Evolutionary conservation across 2,329 filamentous ascomycete genomes (phyloP), one percentile per base, ranked within the genome.

Genomic region (Botrytis cinerea): DNA sequence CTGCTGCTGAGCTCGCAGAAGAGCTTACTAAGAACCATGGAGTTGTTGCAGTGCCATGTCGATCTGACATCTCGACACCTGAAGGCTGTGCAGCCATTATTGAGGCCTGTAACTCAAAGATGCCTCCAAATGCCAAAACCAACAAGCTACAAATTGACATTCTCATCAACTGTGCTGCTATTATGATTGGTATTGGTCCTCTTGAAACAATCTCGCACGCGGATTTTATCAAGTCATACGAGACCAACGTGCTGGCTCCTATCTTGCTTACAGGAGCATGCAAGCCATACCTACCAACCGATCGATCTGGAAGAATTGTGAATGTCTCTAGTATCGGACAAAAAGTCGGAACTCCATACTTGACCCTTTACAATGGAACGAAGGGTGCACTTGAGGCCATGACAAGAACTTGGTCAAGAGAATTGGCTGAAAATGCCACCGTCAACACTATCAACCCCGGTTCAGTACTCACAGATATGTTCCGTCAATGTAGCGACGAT

Each of bases 121-220:
- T 69, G 67, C 63, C 73, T 9, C 60, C 38, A 1, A 68, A 72
- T 25, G 16, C 40, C 28, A 73, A 71, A 25, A 84, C 87, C 75
- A 84, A 88, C 79, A 79, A 82, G 74, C 87, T 93, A 80, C 88
- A 90, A 78, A 86, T 97, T 78, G 93, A 96, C 83, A 93, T 96
- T 74, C 85, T 97, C 73, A 85, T 97, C 84, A 95, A 97, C 87
- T 95, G 95, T 82, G 93, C 94, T 40, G 93, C 92, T 73, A 83
- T 89, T 20, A 84, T 88, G 57, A 83, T 88, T 61, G 94, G 94
- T 83, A 88, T 90, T 78, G 70, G 70, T 4, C 81, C 85, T 46
- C 82, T 92, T 32, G 86, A 88, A 68, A 86, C 91, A 48, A 87
- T 93, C 74, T 87, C 86, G 7, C 79, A 84, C 7, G 85, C 85